Percentiles rank a stretch among this genome's conserved stretches.
Evolutionary conservation across 805 yeast species (phyloP).

Genomic region (Groenewaldozyma tartarivorans): DNA sequence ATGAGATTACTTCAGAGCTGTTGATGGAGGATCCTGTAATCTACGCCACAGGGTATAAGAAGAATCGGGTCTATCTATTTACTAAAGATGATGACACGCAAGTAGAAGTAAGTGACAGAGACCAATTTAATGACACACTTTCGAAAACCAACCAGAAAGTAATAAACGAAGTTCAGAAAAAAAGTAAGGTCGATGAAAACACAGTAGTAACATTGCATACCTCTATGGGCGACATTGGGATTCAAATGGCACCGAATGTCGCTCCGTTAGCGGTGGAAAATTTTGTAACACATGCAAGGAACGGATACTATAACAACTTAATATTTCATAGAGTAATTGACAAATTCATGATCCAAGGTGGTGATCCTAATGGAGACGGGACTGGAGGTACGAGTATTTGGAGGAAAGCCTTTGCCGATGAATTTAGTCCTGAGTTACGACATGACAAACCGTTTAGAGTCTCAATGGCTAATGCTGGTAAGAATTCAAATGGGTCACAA

Average conservation of each 20-base stretch:
- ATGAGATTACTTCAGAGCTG: constrained; percentile 22
- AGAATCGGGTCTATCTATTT: constrained; percentile 23
- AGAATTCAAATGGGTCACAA: constrained; percentile 50
- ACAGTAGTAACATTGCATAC: constrained; percentile 29
- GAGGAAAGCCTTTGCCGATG: constrained; percentile 36
- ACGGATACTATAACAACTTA: constrained; percentile 32
- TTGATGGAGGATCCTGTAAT: constrained; percentile 23
- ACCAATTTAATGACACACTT: not conserved
- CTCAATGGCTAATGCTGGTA: constrained; percentile 57
- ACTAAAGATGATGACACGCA: constrained; percentile 12
- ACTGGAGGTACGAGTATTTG: constrained; percentile 33
- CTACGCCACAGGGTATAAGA: constrained; percentile 21
- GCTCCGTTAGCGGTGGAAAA: constrained; percentile 37
- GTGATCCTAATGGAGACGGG: constrained; percentile 42
- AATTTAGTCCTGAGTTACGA: constrained; percentile 33
- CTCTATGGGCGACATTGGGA: constrained; percentile 34
- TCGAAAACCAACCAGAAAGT: constrained; percentile 9
- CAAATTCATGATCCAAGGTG: constrained; percentile 53
- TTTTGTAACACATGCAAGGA: constrained; percentile 29
- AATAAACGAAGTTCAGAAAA: constrained; percentile 32
- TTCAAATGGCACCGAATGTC: constrained; percentile 27
- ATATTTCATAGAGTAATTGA: constrained; percentile 35
- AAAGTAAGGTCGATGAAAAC: constrained; percentile 1
- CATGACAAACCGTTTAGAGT: constrained; percentile 47
- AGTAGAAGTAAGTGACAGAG: not conserved